Evolutionary conservation across 2,329 filamentous ascomycete genomes (phyloP), one percentile per base, ranked within the genome.

Genomic region (Mariannaea elegans): DNA sequence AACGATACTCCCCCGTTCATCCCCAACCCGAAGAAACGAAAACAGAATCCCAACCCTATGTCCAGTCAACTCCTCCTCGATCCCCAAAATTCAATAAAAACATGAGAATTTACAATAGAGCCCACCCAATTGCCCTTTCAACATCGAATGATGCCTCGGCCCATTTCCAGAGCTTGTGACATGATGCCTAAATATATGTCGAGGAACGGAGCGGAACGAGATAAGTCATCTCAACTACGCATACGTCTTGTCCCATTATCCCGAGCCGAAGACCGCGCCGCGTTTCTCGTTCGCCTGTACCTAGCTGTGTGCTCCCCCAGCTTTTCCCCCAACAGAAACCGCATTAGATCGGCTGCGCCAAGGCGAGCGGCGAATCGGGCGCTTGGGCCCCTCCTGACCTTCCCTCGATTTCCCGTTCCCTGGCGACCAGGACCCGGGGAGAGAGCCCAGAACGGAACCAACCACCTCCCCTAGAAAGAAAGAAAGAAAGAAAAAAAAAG

Each of bases 261-360:
- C 24, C 34, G 34, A 38, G 7, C 34, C 34, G 34, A n/a, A n/a
- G n/a, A n/a, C n/a, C n/a, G n/a, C n/a, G n/a, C n/a, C n/a, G n/a
- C n/a, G n/a, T n/a, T n/a, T n/a, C n/a, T n/a, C n/a, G n/a, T n/a
- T n/a, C n/a, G n/a, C n/a, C n/a, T 32, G 27, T 36, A 36, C n/a
- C 38, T 8, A 18, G 14, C 38, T 41, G 32, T 36, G 7, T 5
- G 6, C 41, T 70, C 65, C 68, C 65, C 65, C 67, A 67, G 62
- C 59, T 63, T 66, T 66, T 66, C 59, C 65, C 68, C 68, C 68
- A 69, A 71, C 65, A 71, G 67, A 71, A 67, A 68, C 19, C 65
- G 23, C 44, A 52, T 58, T 23, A 55, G 66, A 71, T 71, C 66
- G 66, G 52, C 49, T 49, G 58, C 59, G 65, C 68, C 66, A 71